Evolutionary conservation across 1,284 basidiomycete genomes (phyloP).

Genomic region (Phylloporus sp.): DNA sequence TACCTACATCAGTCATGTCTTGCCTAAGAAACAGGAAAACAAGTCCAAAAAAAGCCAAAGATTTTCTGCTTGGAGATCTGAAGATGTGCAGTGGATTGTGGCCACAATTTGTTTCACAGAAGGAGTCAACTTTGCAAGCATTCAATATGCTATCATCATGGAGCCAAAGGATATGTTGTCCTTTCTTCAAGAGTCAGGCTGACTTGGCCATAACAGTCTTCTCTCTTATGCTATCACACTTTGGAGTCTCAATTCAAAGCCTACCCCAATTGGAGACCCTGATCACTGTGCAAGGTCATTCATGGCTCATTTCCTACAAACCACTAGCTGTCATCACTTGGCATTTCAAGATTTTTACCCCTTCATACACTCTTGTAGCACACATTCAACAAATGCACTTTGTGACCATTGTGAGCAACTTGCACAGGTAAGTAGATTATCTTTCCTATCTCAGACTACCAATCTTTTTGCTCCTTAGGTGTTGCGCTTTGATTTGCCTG

Average conservation of each 20-base stretch:
- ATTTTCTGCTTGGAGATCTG: not conserved
- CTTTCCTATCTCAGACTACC: not conserved
- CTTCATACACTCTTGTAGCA: not conserved
- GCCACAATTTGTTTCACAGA: constrained; percentile 1
- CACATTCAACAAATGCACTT: not conserved
- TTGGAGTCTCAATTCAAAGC: not conserved
- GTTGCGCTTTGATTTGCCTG: not conserved
- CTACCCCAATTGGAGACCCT: not conserved
- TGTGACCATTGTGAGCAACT: not conserved
- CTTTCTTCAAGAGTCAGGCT: constrained; percentile 3
- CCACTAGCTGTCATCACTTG: not conserved
- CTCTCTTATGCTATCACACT: not conserved
- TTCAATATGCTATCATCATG: constrained; percentile 2
- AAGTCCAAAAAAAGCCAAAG: not conserved
- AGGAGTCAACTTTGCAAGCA: not conserved
- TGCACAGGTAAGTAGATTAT: not conserved
- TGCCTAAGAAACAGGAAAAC: not conserved
- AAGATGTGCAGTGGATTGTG: not conserved
- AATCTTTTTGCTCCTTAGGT: not conserved
- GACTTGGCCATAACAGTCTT: not conserved
- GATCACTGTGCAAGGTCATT: not conserved
- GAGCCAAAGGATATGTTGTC: constrained; percentile 1
- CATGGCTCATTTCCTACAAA: not conserved
- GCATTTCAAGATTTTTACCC: not conserved
- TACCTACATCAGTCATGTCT: not conserved